Evolutionary conservation across 140 eudicot species (phyloP), one percentile per base, ranked within the genome.

Genomic region (Oenanthe javanica): DNA sequence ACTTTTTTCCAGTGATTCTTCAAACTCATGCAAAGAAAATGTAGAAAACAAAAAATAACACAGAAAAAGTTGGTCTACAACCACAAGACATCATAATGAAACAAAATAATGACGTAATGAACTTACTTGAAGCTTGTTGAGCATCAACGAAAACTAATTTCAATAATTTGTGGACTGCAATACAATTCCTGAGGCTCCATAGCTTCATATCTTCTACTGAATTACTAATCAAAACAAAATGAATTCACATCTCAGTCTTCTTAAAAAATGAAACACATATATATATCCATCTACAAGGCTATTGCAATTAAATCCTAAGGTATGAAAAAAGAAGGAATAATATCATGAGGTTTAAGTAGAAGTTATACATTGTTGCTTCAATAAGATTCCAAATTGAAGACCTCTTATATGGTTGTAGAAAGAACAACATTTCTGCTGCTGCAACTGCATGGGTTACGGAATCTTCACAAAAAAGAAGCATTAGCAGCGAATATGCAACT

Each of bases 391-490:
- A 55, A 64, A 94, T 96, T 77, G 90, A 93, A 18, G 83, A 76
- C 87, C 87, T 94, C 85, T 86, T 94, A 86, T 70, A 84, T 79
- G 97, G 94, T 79, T 92, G 94, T 84, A 94, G 79, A 77, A 88
- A 86, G 87, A 82, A 83, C 12, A 89, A 77, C 98, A 94, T 85
- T 87, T 92, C 97, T n/a, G 96, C 98, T 63, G 77, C 98, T 71
- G 98, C 94, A 71, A 91, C 94, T 80, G 93, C 91, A 86, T 94
- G 97, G 90, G 88, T 83, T 85, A 94, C 84, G 4, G 98, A 94
- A 82, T 87, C 98, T 92, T 89, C 86, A 18, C 86, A 18, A 72
- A 82, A 59, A 69, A 50, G 57, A 71, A 54, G 27, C 4, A 72
- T 61, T 5, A 14, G 72, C 16, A 50, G 42, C 10, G 14, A 48